These are phyloP conservation scores for Dactylonectria estremocensis DNA, from an alignment of 2,329 filamentous ascomycete genomes.

Conservation along the genomic window DNA sequence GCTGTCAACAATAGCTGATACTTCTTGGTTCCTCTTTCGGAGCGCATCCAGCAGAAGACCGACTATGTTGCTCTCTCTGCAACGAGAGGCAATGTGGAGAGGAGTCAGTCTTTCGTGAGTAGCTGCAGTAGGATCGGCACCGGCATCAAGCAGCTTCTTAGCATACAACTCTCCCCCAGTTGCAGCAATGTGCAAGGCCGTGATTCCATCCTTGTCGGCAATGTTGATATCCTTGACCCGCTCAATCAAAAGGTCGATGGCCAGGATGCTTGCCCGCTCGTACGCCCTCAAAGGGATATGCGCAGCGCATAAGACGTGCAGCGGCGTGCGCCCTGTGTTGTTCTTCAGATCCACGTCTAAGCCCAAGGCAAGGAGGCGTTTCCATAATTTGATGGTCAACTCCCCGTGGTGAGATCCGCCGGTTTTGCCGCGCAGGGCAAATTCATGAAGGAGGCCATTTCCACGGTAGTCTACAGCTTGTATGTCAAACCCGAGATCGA, in stretches of 20 bases:
- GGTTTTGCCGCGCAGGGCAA: slow-evolving; percentile 4
- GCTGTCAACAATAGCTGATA: not conserved
- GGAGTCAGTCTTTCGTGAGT: slow-evolving; percentile 55
- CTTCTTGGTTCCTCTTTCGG: not conserved
- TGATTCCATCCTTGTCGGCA: slow-evolving; percentile 33
- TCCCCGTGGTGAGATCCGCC: not conserved
- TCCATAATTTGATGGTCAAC: slow-evolving; percentile 23
- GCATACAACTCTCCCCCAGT: slow-evolving; percentile 40
- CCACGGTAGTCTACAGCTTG: slow-evolving; percentile 38
- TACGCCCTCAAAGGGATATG: not conserved
- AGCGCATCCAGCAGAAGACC: slow-evolving; percentile 47
- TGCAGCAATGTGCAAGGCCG: slow-evolving; percentile 46
- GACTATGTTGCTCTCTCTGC: slow-evolving; percentile 53
- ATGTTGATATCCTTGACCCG: slow-evolving; percentile 28
- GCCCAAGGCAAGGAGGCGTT: slow-evolving; percentile 29
- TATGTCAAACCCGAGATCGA: slow-evolving; percentile 25
- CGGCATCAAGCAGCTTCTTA: slow-evolving; percentile 52
- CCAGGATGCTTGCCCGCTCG: not conserved
- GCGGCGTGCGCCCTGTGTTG: slow-evolving; percentile 39
- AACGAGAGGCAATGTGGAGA: slow-evolving; percentile 58
- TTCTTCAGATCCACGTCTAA: slow-evolving; percentile 38
- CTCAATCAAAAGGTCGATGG: slow-evolving; percentile 37
- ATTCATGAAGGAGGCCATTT: slow-evolving; percentile 44
- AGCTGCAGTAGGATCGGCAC: slow-evolving; percentile 51
- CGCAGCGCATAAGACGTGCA: slow-evolving; percentile 41